These are phyloP conservation scores for Hymenoscyphus albidus DNA, from an alignment of 2,329 filamentous ascomycete genomes.

Conservation along the genomic window DNA sequence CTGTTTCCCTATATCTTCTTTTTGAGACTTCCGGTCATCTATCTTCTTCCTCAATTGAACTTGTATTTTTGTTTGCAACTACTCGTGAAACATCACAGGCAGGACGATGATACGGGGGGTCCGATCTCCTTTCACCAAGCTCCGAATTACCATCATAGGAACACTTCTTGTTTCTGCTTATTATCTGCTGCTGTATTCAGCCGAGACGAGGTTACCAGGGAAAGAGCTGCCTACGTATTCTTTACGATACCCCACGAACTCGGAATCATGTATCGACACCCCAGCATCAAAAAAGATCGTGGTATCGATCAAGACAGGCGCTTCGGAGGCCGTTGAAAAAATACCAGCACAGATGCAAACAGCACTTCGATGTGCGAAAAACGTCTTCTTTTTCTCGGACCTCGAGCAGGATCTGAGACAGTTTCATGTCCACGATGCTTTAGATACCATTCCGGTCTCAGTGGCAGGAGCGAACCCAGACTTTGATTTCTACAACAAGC, in stretches of 20 bases:
- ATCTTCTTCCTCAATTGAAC: not conserved
- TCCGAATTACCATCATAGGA: conserved; percentile 1
- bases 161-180: conserved; percentile 5
- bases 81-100: not conserved
- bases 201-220: not conserved
- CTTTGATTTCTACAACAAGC: conserved; percentile 44
- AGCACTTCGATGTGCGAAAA: conserved; percentile 41
- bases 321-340: conserved; percentile 49
- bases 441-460: conserved; percentile 41
- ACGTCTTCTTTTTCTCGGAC: conserved; percentile 57
- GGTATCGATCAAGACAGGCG: conserved; percentile 51
- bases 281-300: conserved; percentile 5
- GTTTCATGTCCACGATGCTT: conserved; percentile 43
- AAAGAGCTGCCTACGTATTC: not conserved
- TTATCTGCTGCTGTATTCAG: not conserved
- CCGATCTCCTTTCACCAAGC: conserved; percentile 3
- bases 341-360: conserved; percentile 52
- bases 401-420: conserved; percentile 46
- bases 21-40: not conserved
- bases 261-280: conserved; percentile 6
- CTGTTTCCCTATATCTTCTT: not conserved
- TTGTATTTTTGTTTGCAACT: not conserved
- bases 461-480: conserved; percentile 45
- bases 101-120: conserved; percentile 4
- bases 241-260: not conserved